Evolutionary conservation across 306 rosid species (phyloP).

Genomic region (Pachyrhizus erosus): DNA sequence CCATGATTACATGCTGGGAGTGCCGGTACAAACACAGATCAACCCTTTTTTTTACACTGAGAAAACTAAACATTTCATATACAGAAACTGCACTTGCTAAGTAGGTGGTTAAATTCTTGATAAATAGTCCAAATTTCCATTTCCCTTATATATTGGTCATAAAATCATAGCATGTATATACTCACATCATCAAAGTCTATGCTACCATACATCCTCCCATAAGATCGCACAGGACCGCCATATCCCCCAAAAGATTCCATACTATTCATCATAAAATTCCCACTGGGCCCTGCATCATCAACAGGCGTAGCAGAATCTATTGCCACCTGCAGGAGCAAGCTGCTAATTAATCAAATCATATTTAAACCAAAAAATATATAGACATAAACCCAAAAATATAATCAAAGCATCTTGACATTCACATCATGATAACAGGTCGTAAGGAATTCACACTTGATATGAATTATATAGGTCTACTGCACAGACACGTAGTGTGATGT

Average conservation of each 20-base stretch:
- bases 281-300: constrained; percentile 87
- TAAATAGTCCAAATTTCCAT: background rate
- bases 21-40: background rate
- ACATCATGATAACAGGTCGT: constrained; percentile 15
- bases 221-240: constrained; percentile 86
- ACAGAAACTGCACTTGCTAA: constrained; percentile 7
- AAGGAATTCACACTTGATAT: constrained; percentile 9
- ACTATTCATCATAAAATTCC: constrained; percentile 64
- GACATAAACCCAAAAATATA: background rate
- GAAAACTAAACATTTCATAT: background rate
- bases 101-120: constrained; percentile 14
- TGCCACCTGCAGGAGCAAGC: constrained; percentile 56
- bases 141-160: background rate
- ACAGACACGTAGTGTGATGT: background rate
- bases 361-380: background rate
- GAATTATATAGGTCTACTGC: constrained; percentile 6
- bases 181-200: constrained; percentile 92
- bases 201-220: constrained; percentile 95
- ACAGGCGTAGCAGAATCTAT: constrained; percentile 89
- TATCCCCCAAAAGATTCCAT: constrained; percentile 73
- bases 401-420: background rate
- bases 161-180: constrained; percentile 27
- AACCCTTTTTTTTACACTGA: background rate
- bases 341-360: constrained; percentile 4
- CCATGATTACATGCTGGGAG: constrained; percentile 16